Evolutionary conservation across 2,329 filamentous ascomycete genomes (phyloP).

Genomic region (Alternaria novae-zelandiae): DNA sequence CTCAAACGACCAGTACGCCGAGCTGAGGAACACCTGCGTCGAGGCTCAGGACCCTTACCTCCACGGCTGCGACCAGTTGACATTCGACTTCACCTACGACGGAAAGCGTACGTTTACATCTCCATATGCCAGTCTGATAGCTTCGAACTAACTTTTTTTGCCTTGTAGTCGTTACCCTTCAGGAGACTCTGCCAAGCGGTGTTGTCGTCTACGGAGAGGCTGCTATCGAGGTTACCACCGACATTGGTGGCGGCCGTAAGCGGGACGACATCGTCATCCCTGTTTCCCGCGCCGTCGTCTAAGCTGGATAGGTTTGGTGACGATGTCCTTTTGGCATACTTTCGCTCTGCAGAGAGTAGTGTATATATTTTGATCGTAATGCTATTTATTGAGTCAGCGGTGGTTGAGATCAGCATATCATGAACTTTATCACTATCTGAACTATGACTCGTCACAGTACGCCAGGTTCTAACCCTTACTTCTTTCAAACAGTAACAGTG

Average conservation of each 20-base stretch:
- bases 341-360: background rate
- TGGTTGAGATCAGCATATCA: background rate
- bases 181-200: background rate
- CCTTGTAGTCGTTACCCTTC: background rate
- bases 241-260: background rate
- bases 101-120: background rate
- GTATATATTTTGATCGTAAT: background rate
- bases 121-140: background rate
- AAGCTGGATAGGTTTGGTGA: background rate
- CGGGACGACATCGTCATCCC: background rate
- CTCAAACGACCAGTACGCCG: background rate
- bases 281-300: background rate
- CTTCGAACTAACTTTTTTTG: background rate
- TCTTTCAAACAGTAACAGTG: constrained; percentile 50
- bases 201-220: background rate
- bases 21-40: background rate
- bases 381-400: background rate
- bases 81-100: background rate
- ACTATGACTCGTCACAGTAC: background rate
- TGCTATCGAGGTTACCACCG: background rate
- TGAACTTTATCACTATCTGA: background rate
- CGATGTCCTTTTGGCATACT: background rate
- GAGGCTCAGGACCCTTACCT: background rate
- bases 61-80: background rate
- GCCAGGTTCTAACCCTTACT: background rate